Percentiles rank a stretch among this genome's conserved stretches.
Conservation (phyloP, 768 basidiomycete genomes). For the Neoboletus magnificus region DNA sequence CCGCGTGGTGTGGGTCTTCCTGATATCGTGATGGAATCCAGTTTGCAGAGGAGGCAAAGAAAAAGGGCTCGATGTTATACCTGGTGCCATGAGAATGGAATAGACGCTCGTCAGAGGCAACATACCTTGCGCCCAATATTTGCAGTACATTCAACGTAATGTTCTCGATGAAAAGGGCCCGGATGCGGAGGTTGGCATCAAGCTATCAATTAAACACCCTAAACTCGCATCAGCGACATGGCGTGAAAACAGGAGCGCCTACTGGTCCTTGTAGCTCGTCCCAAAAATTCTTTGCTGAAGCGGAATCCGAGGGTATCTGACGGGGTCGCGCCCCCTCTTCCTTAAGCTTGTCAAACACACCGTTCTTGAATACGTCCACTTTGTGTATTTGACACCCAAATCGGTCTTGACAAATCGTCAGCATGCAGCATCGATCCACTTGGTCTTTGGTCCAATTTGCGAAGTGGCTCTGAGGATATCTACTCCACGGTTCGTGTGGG, state of each 20-base stretch:
- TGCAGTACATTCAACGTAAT: slow-evolving; percentile 31
- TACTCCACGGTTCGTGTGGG: slow-evolving; percentile 22
- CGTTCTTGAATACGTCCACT: slow-evolving; percentile 19
- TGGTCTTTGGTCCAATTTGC: slow-evolving; percentile 55
- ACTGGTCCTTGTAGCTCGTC: slow-evolving; percentile 26
- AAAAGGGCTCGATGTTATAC: slow-evolving; percentile 43
- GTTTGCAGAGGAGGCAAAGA: slow-evolving; percentile 42
- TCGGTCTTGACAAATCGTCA: slow-evolving; percentile 15
- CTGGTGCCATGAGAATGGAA: slow-evolving; percentile 21
- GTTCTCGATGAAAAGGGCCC: slow-evolving; percentile 37
- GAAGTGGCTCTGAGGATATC: slow-evolving; percentile 51
- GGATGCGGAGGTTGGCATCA: slow-evolving; percentile 24
- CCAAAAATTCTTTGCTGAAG: slow-evolving; percentile 24
- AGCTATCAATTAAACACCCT: slow-evolving; percentile 12
- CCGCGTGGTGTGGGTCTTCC: slow-evolving; percentile 25
- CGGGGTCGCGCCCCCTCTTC: slow-evolving; percentile 1
- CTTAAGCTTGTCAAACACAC: slow-evolving; percentile 13
- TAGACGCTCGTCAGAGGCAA: neutral
- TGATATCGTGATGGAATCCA: slow-evolving; percentile 44
- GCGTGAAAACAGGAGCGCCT: neutral
- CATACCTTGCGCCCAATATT: slow-evolving; percentile 38
- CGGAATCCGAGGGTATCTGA: slow-evolving; percentile 14
- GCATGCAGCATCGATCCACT: slow-evolving; percentile 34
- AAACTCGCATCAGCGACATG: neutral
- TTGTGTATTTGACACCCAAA: slow-evolving; percentile 19